Evolutionary conservation across 345 rosid species (phyloP), one percentile per base, ranked within the genome.

Genomic region (Brassica nigra): DNA sequence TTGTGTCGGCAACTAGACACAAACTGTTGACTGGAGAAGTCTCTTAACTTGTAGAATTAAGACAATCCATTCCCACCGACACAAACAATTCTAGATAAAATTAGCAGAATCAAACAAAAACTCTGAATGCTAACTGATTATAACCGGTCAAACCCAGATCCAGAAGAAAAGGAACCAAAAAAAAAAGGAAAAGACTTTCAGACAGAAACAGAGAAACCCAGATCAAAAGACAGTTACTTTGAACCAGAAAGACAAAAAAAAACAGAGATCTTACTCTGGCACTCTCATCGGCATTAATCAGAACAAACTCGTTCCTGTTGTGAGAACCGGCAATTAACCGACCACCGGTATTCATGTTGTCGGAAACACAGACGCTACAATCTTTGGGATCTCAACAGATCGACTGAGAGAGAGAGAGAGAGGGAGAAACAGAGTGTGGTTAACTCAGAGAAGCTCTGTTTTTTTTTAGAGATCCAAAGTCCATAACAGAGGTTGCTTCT

Each of bases 321-420:
- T 95, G 98, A 82, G 99, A 95, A 62, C 99, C 98, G 81, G 98
- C 99, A 85, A 95, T 75, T 77, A 95, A 92, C 61, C 98, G 86
- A 68, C 99, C 97, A 5, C 97, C 90, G 65, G 99, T 95, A 76
- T 90, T 89, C 98, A 95, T 95, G 54, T 76, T 71, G 76, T 59
- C 61, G 47, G 78, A 74, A 5, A 72, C 66, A 82, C 71, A 37
- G 65, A 70, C 11, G 73, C 20, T 36, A 66, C 49, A 63, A 28
- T 52, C 58, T 54, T 16, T 23, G 80, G 42, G 77, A 61, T 75
- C 55, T 47, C 11, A 33, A 33, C 83, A 64, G 80, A 76, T 70
- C 80, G 78, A 63, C 7, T 55, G 5, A 70, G n/a, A 37, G 44
- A 37, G 29, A n/a, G 62, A 70, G 28, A 70, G 47, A 20, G 49